phyloP scores from a whole-genome alignment of 2,329 filamentous ascomycete genomes.

The Coniochaeta prunicola region DNA sequence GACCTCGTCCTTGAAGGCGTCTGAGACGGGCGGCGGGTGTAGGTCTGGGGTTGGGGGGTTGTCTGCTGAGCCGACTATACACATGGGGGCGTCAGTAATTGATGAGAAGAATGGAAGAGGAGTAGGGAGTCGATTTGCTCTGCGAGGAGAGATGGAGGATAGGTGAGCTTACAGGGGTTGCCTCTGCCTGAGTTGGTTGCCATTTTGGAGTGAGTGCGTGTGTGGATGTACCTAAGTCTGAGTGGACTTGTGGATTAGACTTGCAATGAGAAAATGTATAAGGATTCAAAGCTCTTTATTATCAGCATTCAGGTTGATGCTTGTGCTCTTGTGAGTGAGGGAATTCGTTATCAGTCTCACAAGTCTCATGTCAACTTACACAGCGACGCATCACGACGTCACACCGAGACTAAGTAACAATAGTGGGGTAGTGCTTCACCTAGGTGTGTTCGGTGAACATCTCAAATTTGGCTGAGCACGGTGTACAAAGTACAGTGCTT shows the following conservation, averaged over 20 bases:
- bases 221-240: not conserved
- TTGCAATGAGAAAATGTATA: not conserved
- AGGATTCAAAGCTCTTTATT: no score
- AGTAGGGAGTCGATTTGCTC: not conserved
- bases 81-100: not conserved
- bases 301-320: no score
- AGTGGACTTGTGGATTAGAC: not conserved
- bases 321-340: not conserved
- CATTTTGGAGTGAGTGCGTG: not conserved
- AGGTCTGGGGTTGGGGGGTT: not conserved
- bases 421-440: not conserved
- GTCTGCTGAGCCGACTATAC: not conserved
- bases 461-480: not conserved
- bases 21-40: not conserved
- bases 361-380: not conserved
- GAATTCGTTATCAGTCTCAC: not conserved
- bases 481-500: no score
- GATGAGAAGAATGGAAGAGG: not conserved
- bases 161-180: not conserved
- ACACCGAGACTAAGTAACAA: not conserved
- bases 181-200: conserved; percentile 1
- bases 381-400: not conserved
- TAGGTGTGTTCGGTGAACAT: not conserved
- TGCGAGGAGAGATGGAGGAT: not conserved
- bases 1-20: not conserved